Evolutionary conservation across 129 eudicot species (phyloP), one percentile per base, ranked within the genome.

Genomic region (Tagetes patula): DNA sequence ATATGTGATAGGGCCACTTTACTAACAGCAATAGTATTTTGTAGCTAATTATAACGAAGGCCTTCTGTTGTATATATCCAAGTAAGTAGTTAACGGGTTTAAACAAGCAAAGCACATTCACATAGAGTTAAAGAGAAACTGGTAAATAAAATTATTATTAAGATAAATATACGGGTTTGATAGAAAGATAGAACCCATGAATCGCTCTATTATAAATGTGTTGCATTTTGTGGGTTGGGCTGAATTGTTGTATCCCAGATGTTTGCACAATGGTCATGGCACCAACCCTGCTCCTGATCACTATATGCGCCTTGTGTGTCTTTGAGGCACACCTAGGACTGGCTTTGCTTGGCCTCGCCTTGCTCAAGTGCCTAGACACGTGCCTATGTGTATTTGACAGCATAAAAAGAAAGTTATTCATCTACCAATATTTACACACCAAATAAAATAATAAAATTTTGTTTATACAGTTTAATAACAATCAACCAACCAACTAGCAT

Each of bases 21-120:
- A 48, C 62, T 47, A 74, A 13, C 63, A 37, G 38, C 40, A 46
- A 43, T 6, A 6, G 58, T 45, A 60, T 38, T 20, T 13, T 48
- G 63, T 49, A 63, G 40, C 27, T 32, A 48, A 45, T 59, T 38
- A 36, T 8, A 3, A 48, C 48, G 8, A 47, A 27, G 30, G 62
- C 20, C 45, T 46, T 73, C 46, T 47, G 12, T 36, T 60, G 61
- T 36, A 34, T 73, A 33, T 46, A 9, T 10, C 45, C 34, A 14
- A 42, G 68, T 72, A 72, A 6, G 38, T 27, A 8, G 37, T 46
- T 49, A 45, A 20, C 9, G 27, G 65, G 60, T 61, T 62, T 8
- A n/a, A 73, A 63, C 47, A 73, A 73, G 77, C 46, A 60, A 56
- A 56, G 14, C 65, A 33, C 41, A 8, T 9, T 59, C 4, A 20